Evolutionary conservation across 2,329 filamentous ascomycete species (phyloP).

Genomic region (Rhynchosporium agropyri): DNA sequence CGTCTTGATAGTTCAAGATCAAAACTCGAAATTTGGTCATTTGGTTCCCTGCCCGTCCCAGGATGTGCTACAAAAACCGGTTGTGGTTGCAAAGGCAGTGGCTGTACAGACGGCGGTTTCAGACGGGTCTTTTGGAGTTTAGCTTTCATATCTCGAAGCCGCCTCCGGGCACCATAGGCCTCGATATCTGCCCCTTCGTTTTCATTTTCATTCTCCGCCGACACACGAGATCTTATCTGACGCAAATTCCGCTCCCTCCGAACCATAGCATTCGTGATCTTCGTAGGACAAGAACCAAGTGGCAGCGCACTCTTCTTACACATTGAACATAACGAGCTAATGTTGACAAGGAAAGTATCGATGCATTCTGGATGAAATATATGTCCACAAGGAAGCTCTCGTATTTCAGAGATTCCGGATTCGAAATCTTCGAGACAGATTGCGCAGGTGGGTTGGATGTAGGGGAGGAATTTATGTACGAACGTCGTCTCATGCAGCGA

Average conservation of each 20-base stretch:
- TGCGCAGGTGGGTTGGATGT: conserved; percentile 81
- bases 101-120: conserved; percentile 5
- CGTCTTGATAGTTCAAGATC: conserved; percentile 24
- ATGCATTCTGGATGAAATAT: conserved; percentile 94
- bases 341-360: conserved; percentile 76
- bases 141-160: conserved; percentile 22
- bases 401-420: conserved; percentile 69
- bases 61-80: conserved; percentile 25
- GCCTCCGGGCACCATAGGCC: conserved; percentile 14
- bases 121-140: conserved; percentile 22
- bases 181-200: conserved; percentile 26
- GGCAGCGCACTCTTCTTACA: conserved; percentile 87
- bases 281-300: conserved; percentile 61
- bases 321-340: conserved; percentile 85
- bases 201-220: conserved; percentile 27
- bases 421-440: conserved; percentile 87
- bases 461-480: conserved; percentile 45
- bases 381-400: conserved; percentile 85
- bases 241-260: conserved; percentile 74
- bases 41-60: conserved; percentile 2
- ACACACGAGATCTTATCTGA: conserved; percentile 42
- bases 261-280: conserved; percentile 84
- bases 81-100: conserved; percentile 25
- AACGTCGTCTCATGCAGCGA: conserved; percentile 24
- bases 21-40: conserved; percentile 13